Base-by-base conservation (phyloP, 169 alveolate genomes). In the Cryptosporidium xiaoi region DNA sequence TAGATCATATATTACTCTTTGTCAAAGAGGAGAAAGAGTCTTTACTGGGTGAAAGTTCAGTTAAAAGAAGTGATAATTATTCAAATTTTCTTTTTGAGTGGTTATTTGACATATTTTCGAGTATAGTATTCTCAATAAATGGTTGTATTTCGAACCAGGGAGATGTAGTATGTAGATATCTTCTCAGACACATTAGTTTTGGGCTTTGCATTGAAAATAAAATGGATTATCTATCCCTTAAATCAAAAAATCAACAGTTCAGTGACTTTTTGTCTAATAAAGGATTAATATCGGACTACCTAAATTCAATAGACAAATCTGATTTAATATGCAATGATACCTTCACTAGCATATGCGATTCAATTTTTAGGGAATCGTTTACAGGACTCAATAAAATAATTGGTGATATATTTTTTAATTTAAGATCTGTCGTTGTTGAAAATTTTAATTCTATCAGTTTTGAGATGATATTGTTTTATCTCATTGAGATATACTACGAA, bases 121-220 rank as follows among this genome's bases (percentile, higher is more conserved):
- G 18, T 18, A 46, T 33, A 4, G 6, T 71, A 31, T 55, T 55
- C 13, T 71, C 84, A 33, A 53, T 71, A 51, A 71, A 58, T 55
- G 84, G 84, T 51, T 51, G 69, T 58, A 51, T 71, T 3, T 55
- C 84, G 13, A 71, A 7, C 15, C 66, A 71, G 44, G 84, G 84
- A 1, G 58, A 71, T 13, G 36, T 71, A 20, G 33, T 71, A 12
- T 20, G 53, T 8, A 71, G 56, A 71, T 71, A 71, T 24, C 44
- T 51, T 12, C 58, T 51, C 12, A 71, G 68, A 31, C 68, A 71
- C 27, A 58, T 71, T 51, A 34, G 60, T 48, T 71, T 71, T 71
- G 68, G 68, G n/a, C 68, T 71, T n/a, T 33, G 58, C 10, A 71
- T 56, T 20, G 56, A 55, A 71, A n/a, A n/a, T 34, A 15, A 27